Percentiles rank a stretch among this genome's conserved stretches.
These are phyloP conservation scores for Gossypium thurberi DNA, from an alignment of 345 rosid species.

Conservation along the genomic window DNA sequence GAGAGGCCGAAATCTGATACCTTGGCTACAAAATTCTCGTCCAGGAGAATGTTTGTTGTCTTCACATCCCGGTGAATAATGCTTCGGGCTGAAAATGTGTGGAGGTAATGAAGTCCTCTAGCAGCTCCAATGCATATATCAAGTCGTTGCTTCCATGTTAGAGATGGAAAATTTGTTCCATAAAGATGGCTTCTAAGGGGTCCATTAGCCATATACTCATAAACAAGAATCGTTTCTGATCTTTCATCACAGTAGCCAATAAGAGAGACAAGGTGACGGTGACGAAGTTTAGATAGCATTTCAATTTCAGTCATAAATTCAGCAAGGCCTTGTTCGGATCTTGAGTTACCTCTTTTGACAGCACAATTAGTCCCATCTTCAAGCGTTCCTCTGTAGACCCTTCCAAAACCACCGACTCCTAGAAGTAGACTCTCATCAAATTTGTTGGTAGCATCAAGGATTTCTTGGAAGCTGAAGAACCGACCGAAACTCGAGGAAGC, in stretches of 20 bases:
- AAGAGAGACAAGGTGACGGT: slow-evolving; percentile 87
- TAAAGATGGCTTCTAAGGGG: slow-evolving; percentile 92
- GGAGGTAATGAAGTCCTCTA: slow-evolving; percentile 91
- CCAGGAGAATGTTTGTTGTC: slow-evolving; percentile 90
- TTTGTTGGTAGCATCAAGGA: slow-evolving; percentile 82
- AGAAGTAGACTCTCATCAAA: slow-evolving; percentile 82
- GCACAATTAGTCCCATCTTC: slow-evolving; percentile 85
- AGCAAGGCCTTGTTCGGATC: slow-evolving; percentile 95
- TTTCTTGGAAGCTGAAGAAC: slow-evolving; percentile 74
- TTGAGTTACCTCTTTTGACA: slow-evolving; percentile 95
- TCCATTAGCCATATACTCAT: slow-evolving; percentile 99
- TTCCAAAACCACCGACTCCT: slow-evolving; percentile 94
- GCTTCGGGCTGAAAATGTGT: slow-evolving; percentile 90
- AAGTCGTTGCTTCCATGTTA: slow-evolving; percentile 92
- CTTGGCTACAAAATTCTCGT: slow-evolving; percentile 87
- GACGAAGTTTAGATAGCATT: slow-evolving; percentile 91
- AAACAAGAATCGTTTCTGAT: slow-evolving; percentile 87
- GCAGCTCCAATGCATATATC: slow-evolving; percentile 97
- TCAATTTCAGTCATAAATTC: slow-evolving; percentile 96
- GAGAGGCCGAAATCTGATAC: slow-evolving; percentile 97
- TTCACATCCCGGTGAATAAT: slow-evolving; percentile 95
- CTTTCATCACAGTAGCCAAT: slow-evolving; percentile 93
- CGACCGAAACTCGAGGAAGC: slow-evolving; percentile 74
- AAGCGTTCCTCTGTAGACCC: slow-evolving; percentile 82
- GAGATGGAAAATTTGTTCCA: slow-evolving; percentile 82